A percentile compares a stretch with the other conserved stretches of the same genome.
phyloP scores from a whole-genome alignment of 1,284 basidiomycete species.

The Ganoderma lucidum region DNA sequence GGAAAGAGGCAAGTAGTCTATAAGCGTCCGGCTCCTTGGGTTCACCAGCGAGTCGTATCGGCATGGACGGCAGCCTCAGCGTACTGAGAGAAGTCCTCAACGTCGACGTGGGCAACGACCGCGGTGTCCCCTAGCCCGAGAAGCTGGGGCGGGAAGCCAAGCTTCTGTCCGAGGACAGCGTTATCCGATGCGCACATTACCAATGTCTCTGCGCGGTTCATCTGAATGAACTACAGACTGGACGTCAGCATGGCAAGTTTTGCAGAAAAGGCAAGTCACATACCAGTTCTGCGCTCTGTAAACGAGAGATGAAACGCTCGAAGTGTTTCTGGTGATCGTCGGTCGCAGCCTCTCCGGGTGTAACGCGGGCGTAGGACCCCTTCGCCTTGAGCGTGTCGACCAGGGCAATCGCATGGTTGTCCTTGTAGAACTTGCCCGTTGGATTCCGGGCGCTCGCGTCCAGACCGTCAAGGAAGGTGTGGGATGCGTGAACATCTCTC shows the following conservation, averaged over 20 bases:
- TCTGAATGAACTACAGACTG: conserved; percentile 37
- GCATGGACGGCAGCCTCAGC: conserved; percentile 37
- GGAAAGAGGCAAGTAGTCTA: not conserved
- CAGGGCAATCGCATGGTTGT: conserved; percentile 31
- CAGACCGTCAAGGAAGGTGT: conserved; percentile 28
- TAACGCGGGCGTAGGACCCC: conserved; percentile 35
- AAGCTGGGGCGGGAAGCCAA: conserved; percentile 35
- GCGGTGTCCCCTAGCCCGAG: conserved; percentile 33
- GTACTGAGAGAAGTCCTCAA: conserved; percentile 37
- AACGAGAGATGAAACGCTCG: conserved; percentile 34
- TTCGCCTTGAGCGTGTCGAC: conserved; percentile 32
- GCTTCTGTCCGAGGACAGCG: conserved; percentile 28
- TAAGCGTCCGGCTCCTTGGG: not conserved
- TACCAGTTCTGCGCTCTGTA: conserved; percentile 37
- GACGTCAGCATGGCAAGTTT: not conserved
- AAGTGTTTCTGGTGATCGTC: conserved; percentile 35
- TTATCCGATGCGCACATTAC: conserved; percentile 39
- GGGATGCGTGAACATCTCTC: conserved; percentile 35
- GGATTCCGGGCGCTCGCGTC: conserved; percentile 27
- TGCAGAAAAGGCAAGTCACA: conserved; percentile 12
- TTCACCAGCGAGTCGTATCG: conserved; percentile 37
- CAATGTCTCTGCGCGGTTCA: conserved; percentile 36
- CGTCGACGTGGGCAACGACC: conserved; percentile 37
- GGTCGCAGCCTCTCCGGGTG: conserved; percentile 22
- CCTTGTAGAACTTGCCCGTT: conserved; percentile 43